A percentile compares a stretch with the other conserved stretches of the same genome.
Evolutionary conservation across 2,329 filamentous ascomycete species (phyloP).

Genomic region (Byssothecium circinans): DNA sequence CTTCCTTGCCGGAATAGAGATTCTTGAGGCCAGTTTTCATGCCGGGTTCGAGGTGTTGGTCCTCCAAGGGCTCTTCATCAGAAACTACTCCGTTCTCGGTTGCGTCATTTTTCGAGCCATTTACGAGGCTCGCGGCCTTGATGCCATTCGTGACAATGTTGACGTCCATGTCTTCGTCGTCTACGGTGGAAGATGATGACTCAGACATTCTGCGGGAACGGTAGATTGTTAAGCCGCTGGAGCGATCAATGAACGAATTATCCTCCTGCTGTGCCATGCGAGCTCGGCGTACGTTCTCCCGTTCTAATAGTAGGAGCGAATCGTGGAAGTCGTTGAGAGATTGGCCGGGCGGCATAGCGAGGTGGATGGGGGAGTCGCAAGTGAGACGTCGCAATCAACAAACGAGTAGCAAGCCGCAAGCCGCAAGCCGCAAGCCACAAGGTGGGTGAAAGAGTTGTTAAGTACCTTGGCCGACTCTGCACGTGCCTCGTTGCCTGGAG

Average conservation of each 20-base stretch:
- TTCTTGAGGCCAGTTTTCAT: conserved; percentile 50
- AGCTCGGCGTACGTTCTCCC: not conserved
- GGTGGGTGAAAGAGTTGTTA: no score
- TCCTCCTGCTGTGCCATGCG: not conserved
- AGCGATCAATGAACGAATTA: no score
- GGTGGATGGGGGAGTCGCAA: no score
- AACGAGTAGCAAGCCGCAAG: no score
- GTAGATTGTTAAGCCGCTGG: no score
- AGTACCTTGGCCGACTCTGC: not conserved
- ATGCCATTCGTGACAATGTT: conserved; percentile 8
- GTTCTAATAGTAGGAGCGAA: not conserved
- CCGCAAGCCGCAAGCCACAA: not conserved
- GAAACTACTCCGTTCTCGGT: conserved; percentile 11
- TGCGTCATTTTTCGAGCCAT: conserved; percentile 6
- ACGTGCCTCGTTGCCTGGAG: conserved; percentile 8
- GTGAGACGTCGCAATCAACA: no score
- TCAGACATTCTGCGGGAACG: not conserved
- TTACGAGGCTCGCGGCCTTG: conserved; percentile 14
- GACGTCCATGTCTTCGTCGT: not conserved
- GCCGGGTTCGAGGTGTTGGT: conserved; percentile 31
- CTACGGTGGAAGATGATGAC: conserved; percentile 11
- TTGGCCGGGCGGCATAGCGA: not conserved
- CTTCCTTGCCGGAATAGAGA: conserved; percentile 53
- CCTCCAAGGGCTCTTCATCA: conserved; percentile 12
- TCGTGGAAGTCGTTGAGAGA: not conserved